Evolutionary conservation across 768 basidiomycete genomes (phyloP).

Genomic region (Hydnomerulius pinastri): DNA sequence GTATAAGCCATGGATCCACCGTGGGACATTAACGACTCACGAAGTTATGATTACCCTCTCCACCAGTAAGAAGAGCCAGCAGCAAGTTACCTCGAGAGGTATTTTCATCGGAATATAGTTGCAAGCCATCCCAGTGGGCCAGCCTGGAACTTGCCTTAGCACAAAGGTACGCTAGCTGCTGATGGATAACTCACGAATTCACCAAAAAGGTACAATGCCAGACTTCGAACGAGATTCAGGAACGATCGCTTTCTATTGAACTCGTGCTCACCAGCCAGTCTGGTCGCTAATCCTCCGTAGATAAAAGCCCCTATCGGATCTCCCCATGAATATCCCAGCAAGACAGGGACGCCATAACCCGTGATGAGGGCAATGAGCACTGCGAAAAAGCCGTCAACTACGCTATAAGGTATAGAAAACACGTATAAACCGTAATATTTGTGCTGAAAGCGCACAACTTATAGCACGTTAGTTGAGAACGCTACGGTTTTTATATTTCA

Average conservation of each 20-base stretch:
- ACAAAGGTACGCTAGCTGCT: background rate
- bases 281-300: slow-evolving; percentile 68
- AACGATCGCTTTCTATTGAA: background rate
- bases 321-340: slow-evolving; percentile 58
- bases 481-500: background rate
- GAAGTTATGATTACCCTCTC: slow-evolving; percentile 81
- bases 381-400: slow-evolving; percentile 22
- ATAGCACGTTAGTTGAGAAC: background rate
- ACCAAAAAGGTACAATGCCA: slow-evolving; percentile 76
- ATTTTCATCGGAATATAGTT: slow-evolving; percentile 80
- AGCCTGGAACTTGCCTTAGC: slow-evolving; percentile 40
- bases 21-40: slow-evolving; percentile 37
- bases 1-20: background rate
- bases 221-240: slow-evolving; percentile 35
- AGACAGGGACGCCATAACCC: slow-evolving; percentile 58
- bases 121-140: slow-evolving; percentile 81
- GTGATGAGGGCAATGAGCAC: slow-evolving; percentile 61
- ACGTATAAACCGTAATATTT: slow-evolving; percentile 54
- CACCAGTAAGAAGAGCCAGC: slow-evolving; percentile 67
- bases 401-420: background rate
- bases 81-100: slow-evolving; percentile 76
- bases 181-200: slow-evolving; percentile 56
- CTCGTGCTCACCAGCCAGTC: slow-evolving; percentile 52
- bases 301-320: slow-evolving; percentile 69
- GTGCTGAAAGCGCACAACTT: slow-evolving; percentile 74